A percentile compares a stretch with the other conserved stretches of the same genome.
Conservation (phyloP, 2,329 filamentous ascomycete species). For the Helicocarpus griseus region DNA sequence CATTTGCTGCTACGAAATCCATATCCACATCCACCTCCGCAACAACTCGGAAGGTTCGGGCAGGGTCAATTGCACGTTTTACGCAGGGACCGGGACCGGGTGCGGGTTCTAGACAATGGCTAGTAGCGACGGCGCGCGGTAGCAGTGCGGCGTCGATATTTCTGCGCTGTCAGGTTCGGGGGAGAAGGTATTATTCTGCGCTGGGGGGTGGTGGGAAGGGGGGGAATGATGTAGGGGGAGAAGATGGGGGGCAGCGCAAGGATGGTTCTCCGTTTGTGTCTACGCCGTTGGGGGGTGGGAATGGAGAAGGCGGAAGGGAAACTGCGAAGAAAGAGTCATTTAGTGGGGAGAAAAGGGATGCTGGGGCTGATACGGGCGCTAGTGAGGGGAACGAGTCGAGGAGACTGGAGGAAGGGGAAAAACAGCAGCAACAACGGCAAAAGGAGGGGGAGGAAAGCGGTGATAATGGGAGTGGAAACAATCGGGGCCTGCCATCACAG, state of each 20-base stretch:
- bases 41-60: not conserved
- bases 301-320: not conserved
- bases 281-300: not conserved
- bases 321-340: not conserved
- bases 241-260: conserved; percentile 1
- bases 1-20: conserved; percentile 10
- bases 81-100: too few species aligned
- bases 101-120: not conserved
- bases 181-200: conserved; percentile 17
- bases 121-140: too few species aligned
- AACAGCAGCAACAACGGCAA: not conserved
- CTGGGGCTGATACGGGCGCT: too few species aligned
- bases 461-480: not conserved
- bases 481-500: conserved; percentile 39
- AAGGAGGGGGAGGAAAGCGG: not conserved
- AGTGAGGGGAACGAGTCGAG: not conserved
- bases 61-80: not conserved
- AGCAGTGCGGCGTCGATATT: conserved; percentile 32
- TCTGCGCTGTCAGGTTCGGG: conserved; percentile 33
- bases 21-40: not conserved
- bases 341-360: not conserved
- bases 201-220: conserved; percentile 10
- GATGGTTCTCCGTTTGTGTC: not conserved
- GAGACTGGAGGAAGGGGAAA: not conserved
- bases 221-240: conserved; percentile 18